phyloP scores from a whole-genome alignment of 495 filamentous ascomycete species.

The Penicillium subrubescens region DNA sequence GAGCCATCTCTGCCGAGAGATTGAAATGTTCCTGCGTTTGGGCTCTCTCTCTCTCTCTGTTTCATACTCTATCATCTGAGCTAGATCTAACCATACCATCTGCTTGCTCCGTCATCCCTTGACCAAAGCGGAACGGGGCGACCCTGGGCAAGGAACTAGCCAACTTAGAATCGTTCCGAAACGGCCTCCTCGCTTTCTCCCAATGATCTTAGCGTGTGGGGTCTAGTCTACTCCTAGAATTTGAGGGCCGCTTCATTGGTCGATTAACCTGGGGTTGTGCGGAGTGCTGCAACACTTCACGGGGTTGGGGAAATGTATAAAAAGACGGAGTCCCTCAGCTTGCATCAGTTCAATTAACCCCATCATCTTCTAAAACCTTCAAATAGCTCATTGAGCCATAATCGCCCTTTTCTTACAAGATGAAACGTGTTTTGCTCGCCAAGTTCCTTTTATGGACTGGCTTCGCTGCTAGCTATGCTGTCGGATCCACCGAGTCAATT shows the following conservation, averaged over 20 bases:
- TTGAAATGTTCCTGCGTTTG: too few species aligned
- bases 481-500: not conserved
- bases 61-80: not conserved
- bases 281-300: not conserved
- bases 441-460: conserved; percentile 4
- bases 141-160: not conserved
- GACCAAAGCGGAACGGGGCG: not conserved
- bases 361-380: not conserved
- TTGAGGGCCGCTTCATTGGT: not conserved
- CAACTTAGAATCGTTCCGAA: not conserved
- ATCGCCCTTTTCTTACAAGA: not conserved
- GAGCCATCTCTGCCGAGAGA: too few species aligned
- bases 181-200: not conserved
- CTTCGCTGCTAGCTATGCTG: conserved; percentile 3
- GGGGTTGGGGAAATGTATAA: not conserved
- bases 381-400: not conserved
- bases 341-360: not conserved
- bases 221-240: not conserved
- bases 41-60: too few species aligned
- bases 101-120: not conserved
- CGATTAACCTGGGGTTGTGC: not conserved
- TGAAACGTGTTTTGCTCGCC: not conserved
- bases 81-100: not conserved
- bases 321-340: not conserved
- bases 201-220: not conserved